Evolutionary conservation across 2,329 filamentous ascomycete species (phyloP).

Genomic region (Paecilomyces fulvus): DNA sequence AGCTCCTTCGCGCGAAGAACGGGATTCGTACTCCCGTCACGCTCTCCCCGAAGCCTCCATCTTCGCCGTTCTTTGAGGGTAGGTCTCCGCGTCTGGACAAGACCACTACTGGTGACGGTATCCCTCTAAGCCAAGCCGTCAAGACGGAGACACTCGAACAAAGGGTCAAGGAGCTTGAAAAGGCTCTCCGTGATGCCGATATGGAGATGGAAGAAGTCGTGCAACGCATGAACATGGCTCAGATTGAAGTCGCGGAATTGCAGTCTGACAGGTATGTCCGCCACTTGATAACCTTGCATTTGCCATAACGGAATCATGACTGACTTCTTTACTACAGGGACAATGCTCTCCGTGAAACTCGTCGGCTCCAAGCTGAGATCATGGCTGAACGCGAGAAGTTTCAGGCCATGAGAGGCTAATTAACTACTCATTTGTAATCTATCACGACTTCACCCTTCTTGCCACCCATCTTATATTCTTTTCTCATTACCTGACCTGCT

Average conservation of each 20-base stretch:
- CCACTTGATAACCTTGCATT: not conserved
- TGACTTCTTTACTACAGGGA: slow-evolving; percentile 43
- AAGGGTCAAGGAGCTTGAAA: slow-evolving; percentile 77
- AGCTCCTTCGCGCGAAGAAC: slow-evolving; percentile 64
- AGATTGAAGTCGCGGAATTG: slow-evolving; percentile 73
- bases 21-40: slow-evolving; percentile 37
- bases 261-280: slow-evolving; percentile 45
- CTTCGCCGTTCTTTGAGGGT: slow-evolving; percentile 53
- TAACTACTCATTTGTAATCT: not conserved
- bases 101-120: slow-evolving; percentile 53
- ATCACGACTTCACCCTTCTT: not conserved
- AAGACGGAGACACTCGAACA: slow-evolving; percentile 68
- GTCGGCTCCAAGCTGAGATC: slow-evolving; percentile 59
- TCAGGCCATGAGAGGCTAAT: slow-evolving; percentile 37
- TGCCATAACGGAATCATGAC: slow-evolving; percentile 6
- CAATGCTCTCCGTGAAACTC: slow-evolving; percentile 63
- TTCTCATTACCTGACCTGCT: not conserved
- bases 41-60: slow-evolving; percentile 50
- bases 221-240: slow-evolving; percentile 69
- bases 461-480: not conserved
- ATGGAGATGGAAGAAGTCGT: slow-evolving; percentile 78
- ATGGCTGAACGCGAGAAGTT: slow-evolving; percentile 55
- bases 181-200: slow-evolving; percentile 66
- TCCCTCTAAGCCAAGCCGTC: slow-evolving; percentile 57
- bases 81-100: slow-evolving; percentile 53